phyloP scores from a whole-genome alignment of 352 stramenopile genomes.

The Phytopythium mirpurense region DNA sequence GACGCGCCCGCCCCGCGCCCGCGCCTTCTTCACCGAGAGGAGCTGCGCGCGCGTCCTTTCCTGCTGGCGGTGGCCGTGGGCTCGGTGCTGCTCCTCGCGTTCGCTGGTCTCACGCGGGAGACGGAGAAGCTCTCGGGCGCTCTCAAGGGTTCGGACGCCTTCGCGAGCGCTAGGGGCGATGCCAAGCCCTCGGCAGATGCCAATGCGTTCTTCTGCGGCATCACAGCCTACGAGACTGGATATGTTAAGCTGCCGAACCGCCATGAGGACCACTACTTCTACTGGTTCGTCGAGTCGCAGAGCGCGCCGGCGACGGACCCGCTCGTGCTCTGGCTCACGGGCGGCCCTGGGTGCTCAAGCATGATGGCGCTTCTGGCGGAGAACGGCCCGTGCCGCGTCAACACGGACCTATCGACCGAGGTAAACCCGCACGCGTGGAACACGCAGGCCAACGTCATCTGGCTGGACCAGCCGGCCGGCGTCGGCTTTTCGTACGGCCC shows the following conservation, averaged over 20 bases:
- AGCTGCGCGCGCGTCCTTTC: background rate
- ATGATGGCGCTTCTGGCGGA: conserved; percentile 51
- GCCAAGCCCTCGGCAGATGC: background rate
- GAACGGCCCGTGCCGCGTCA: conserved; percentile 56
- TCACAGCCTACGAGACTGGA: conserved; percentile 31
- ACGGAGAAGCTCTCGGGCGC: background rate
- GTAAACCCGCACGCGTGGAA: conserved; percentile 64
- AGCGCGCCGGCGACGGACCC: conserved; percentile 28
- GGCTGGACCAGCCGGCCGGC: conserved; percentile 59
- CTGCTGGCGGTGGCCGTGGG: conserved; percentile 19
- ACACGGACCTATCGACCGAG: conserved; percentile 35
- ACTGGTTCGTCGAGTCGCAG: conserved; percentile 60
- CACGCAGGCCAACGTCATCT: conserved; percentile 60
- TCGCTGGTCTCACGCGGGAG: conserved; percentile 24
- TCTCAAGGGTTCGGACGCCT: conserved; percentile 2
- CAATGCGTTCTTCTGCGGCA: conserved; percentile 28
- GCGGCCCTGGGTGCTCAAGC: conserved; percentile 55
- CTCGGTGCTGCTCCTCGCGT: conserved; percentile 26
- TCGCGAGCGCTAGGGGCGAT: background rate
- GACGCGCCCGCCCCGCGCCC: background rate
- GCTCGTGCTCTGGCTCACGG: conserved; percentile 63
- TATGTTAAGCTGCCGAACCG: conserved; percentile 53
- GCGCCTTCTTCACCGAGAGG: background rate
- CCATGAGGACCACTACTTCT: conserved; percentile 59
- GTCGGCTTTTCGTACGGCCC: conserved; percentile 64